Percentiles rank a stretch among this genome's conserved stretches.
Evolutionary conservation across 306 rosid genomes (phyloP).

Genomic region (Ziziphus jujuba): DNA sequence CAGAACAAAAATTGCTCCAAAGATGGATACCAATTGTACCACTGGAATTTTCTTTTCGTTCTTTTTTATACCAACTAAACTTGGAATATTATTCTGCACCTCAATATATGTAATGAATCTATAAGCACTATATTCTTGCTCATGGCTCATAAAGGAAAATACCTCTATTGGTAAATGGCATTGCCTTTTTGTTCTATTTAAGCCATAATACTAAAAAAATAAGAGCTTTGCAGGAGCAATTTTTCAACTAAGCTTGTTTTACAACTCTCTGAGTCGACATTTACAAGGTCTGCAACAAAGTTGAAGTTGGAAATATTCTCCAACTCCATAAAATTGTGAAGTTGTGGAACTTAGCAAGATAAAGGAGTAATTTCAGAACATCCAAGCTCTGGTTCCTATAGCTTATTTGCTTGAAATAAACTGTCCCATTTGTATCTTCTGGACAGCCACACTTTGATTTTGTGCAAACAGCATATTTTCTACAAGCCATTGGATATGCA

Average conservation of each 20-base stretch:
- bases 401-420: neutral
- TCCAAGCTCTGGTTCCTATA: neutral
- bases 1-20: neutral
- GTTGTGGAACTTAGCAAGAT: neutral
- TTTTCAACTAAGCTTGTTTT: too few species aligned
- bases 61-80: too few species aligned
- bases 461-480: constrained; percentile 3
- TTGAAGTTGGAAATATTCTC: too few species aligned
- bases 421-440: neutral
- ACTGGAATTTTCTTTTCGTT: neutral
- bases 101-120: neutral
- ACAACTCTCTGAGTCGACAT: too few species aligned
- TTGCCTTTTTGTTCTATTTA: neutral
- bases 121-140: neutral
- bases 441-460: neutral
- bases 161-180: neutral
- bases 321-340: neutral
- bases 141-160: neutral
- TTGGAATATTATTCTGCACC: neutral
- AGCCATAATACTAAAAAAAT: too few species aligned
- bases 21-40: neutral
- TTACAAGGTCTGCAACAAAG: too few species aligned
- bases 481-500: constrained; percentile 1
- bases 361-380: constrained; percentile 6
- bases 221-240: neutral